Conservation (phyloP, 352 stramenopile species). For the Pilasporangium apinafurcum region DNA sequence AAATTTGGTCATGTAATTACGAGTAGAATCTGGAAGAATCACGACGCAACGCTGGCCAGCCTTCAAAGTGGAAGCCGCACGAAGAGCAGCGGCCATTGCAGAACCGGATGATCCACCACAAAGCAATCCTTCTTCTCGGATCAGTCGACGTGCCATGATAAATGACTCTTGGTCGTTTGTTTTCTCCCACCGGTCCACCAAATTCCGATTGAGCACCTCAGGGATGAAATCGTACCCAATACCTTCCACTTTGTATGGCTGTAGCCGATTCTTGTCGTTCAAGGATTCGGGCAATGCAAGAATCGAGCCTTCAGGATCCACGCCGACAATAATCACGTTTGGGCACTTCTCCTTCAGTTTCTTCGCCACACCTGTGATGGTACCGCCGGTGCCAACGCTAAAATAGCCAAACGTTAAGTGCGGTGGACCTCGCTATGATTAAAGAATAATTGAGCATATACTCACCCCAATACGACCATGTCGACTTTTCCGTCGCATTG, state of each 20-base stretch:
- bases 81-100: conserved; percentile 77
- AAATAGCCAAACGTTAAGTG: too few species aligned
- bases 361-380: conserved; percentile 90
- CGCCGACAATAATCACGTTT: conserved; percentile 78
- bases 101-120: conserved; percentile 91
- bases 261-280: conserved; percentile 89
- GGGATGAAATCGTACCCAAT: conserved; percentile 98
- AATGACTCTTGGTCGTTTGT: conserved; percentile 92
- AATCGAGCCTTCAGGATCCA: conserved; percentile 91
- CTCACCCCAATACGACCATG: conserved; percentile 87
- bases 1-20: conserved; percentile 98
- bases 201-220: conserved; percentile 86
- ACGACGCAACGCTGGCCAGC: conserved; percentile 91
- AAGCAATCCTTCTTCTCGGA: conserved; percentile 93
- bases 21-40: conserved; percentile 91
- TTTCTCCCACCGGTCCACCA: conserved; percentile 95
- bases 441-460: not conserved
- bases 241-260: conserved; percentile 91
- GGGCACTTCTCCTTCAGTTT: conserved; percentile 92
- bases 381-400: conserved; percentile 92
- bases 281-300: conserved; percentile 86
- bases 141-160: conserved; percentile 91
- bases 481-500: conserved; percentile 92
- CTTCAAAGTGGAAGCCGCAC: conserved; percentile 69
- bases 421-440: too few species aligned